Conservation (phyloP, 129 eudicot species). For the Centrapalus pauciflorus region DNA sequence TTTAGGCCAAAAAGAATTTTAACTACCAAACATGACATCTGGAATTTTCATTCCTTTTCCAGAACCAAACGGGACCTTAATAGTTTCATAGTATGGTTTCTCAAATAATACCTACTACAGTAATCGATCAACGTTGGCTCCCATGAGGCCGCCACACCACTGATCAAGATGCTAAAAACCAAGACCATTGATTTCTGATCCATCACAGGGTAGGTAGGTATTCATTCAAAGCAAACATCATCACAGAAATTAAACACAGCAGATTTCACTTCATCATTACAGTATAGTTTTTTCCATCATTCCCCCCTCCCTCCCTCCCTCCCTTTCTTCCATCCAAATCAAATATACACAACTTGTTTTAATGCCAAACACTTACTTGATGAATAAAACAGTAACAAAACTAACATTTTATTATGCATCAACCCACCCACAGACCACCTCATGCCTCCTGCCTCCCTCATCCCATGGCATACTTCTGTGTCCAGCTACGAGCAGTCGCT, state of each 20-base stretch:
- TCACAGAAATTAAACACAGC: conserved; percentile 1
- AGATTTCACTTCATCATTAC: conserved; percentile 20
- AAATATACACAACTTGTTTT: conserved; percentile 32
- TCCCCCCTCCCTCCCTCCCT: neutral
- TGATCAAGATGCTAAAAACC: neutral
- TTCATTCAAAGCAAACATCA: too few relatives aligned
- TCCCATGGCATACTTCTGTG: conserved; percentile 79
- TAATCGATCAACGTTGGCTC: too few relatives aligned
- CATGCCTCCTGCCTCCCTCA: conserved; percentile 19
- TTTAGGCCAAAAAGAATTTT: too few relatives aligned
- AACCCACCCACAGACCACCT: conserved; percentile 11
- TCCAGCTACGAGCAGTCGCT: conserved; percentile 83
- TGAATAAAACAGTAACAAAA: conserved; percentile 1
- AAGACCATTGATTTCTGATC: neutral
- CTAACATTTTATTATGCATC: conserved; percentile 29
- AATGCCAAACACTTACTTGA: conserved; percentile 31
- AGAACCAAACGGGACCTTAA: too few relatives aligned
- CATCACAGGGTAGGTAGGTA: too few relatives aligned
- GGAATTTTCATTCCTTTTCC: too few relatives aligned
- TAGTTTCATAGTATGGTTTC: too few relatives aligned
- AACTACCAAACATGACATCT: too few relatives aligned
- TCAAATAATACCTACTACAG: too few relatives aligned
- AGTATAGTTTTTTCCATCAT: neutral
- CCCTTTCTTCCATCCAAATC: conserved; percentile 22
- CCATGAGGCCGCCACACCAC: too few relatives aligned